Conservation (phyloP, 139 green algal species). For the Tetraselmis striata region DNA sequence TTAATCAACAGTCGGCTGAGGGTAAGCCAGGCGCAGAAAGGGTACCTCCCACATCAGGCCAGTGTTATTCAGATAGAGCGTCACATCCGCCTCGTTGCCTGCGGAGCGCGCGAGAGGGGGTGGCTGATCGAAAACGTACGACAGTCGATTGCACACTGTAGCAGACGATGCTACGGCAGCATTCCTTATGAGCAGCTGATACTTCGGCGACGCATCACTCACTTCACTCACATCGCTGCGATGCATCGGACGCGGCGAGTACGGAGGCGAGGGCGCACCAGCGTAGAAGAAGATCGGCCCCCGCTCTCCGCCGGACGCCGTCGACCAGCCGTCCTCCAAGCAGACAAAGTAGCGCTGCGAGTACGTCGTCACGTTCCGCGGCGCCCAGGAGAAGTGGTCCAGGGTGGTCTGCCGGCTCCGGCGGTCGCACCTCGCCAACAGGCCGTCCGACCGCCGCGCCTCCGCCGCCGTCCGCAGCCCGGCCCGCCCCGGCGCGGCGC, state of each 20-base stretch:
- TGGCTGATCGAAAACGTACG: neutral
- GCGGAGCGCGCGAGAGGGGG: too few species aligned
- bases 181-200: too few species aligned
- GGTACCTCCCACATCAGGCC: slow-evolving; percentile 29
- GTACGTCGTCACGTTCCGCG: neutral
- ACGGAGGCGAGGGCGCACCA: neutral
- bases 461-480: neutral
- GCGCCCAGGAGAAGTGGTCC: neutral
- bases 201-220: too few species aligned
- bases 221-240: too few species aligned
- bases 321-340: neutral
- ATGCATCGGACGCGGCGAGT: too few species aligned
- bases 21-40: too few species aligned
- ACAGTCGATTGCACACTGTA: neutral
- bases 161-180: neutral
- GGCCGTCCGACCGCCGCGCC: neutral
- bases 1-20: too few species aligned
- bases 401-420: neutral
- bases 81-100: slow-evolving; percentile 31
- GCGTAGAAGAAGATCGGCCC: neutral
- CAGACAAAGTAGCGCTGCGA: neutral
- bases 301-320: neutral
- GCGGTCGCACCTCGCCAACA: neutral
- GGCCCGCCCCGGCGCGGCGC: too few species aligned
- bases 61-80: slow-evolving; percentile 24